Evolutionary conservation across 495 filamentous ascomycete genomes (phyloP).

Genomic region (Penicillium tannophilum): DNA sequence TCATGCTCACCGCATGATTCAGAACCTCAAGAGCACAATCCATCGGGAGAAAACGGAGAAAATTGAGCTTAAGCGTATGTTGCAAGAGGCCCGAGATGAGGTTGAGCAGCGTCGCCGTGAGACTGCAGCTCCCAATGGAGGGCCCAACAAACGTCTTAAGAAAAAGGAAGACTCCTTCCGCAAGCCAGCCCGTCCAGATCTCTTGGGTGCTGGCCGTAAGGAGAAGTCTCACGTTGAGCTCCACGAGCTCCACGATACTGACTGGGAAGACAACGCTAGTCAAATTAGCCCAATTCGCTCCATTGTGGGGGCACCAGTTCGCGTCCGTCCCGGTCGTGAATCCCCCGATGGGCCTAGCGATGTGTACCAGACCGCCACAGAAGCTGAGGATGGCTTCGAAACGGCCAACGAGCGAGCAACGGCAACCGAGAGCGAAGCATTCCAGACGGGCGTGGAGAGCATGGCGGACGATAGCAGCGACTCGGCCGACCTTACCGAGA

Average conservation of each 20-base stretch:
- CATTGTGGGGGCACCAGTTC: conserved; percentile 21
- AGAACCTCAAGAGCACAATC: conserved; percentile 89
- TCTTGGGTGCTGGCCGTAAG: conserved; percentile 76
- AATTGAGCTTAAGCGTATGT: conserved; percentile 89
- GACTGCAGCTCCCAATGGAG: conserved; percentile 42
- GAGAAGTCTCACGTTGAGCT: conserved; percentile 74
- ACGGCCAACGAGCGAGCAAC: conserved; percentile 76
- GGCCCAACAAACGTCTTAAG: conserved; percentile 66
- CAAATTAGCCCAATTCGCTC: conserved; percentile 51
- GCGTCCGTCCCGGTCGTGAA: conserved; percentile 22
- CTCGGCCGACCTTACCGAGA: conserved; percentile 80
- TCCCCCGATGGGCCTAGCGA: conserved; percentile 56
- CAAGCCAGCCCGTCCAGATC: conserved; percentile 70
- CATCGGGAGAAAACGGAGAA: conserved; percentile 98
- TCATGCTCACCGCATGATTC: conserved; percentile 94
- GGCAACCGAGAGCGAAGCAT: conserved; percentile 83
- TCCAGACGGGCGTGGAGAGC: conserved; percentile 85
- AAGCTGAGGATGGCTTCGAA: conserved; percentile 84
- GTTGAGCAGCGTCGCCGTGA: conserved; percentile 76
- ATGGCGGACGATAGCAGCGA: conserved; percentile 75
- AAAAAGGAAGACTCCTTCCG: conserved; percentile 70
- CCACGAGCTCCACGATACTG: conserved; percentile 55
- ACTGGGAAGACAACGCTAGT: conserved; percentile 85
- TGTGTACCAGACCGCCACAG: conserved; percentile 82
- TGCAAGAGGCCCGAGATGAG: conserved; percentile 94